Evolutionary conservation across 2,329 filamentous ascomycete species (phyloP).

Genomic region (Nigrograna mackinnonii): DNA sequence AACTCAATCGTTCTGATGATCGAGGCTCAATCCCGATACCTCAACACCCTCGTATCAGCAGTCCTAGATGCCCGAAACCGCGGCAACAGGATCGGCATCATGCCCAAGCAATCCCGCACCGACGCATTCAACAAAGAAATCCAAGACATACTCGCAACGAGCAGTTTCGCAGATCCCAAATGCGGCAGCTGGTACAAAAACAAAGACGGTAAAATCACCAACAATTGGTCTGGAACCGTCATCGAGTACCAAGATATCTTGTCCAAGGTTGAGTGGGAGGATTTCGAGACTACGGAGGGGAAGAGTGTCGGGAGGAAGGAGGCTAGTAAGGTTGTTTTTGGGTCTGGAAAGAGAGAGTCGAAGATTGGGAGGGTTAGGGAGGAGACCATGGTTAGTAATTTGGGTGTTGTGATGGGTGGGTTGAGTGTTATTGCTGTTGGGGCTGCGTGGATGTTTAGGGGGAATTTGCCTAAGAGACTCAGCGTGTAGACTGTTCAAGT

Average conservation of each 20-base stretch:
- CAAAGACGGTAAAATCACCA: constrained; percentile 57
- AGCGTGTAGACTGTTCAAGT: constrained; percentile 1
- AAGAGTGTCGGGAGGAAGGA: constrained; percentile 9
- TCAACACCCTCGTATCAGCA: constrained; percentile 53
- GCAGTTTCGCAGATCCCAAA: constrained; percentile 57
- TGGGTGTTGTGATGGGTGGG: constrained; percentile 37
- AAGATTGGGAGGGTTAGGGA: constrained; percentile 49
- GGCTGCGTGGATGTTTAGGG: constrained; percentile 32
- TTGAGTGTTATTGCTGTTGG: constrained; percentile 40
- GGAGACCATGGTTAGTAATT: constrained; percentile 47
- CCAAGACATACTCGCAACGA: constrained; percentile 48
- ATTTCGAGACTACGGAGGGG: constrained; percentile 41
- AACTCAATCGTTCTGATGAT: constrained; percentile 66
- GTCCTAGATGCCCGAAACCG: constrained; percentile 50
- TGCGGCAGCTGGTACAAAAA: constrained; percentile 63
- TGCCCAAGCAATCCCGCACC: constrained; percentile 46
- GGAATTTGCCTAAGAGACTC: constrained; percentile 15
- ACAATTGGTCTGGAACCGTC: constrained; percentile 60
- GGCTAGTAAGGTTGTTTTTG: constrained; percentile 37
- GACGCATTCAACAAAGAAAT: constrained; percentile 51
- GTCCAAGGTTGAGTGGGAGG: constrained; percentile 47
- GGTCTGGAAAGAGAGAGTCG: constrained; percentile 34
- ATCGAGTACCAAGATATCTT: constrained; percentile 58
- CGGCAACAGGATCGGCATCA: constrained; percentile 48
- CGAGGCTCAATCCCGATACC: constrained; percentile 60